Evolutionary conservation across 805 yeast species (phyloP), one percentile per base, ranked within the genome.

Genomic region (Lipomyces yamanashiensis): DNA sequence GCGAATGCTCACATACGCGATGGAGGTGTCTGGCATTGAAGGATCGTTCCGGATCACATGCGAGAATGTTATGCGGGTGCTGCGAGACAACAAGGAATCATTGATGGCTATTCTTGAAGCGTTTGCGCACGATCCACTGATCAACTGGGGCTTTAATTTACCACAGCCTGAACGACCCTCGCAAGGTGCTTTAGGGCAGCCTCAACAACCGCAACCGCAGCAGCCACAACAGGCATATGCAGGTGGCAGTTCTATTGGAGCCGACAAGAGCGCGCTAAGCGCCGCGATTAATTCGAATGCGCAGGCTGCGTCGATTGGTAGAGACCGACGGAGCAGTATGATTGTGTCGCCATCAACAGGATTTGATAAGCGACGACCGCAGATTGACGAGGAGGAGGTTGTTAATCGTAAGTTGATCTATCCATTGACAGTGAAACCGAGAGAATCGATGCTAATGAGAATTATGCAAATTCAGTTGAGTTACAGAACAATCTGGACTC

Each of bases 1-100:
- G 0, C 82, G 99, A 76, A 95, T 95, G 99, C 81, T 96, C 68
- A 92, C 96, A 23, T 92, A 92, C 75, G 99, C 98, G 0, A 93
- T 95, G 98, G 99, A 96, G 75, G 98, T 95, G 1, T 89, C 97
- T 77, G 99, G 99, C 7, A 92, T 95, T 67, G 98, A 95, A 76
- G 99, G 99, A 2, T 90, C 96, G 41, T 95, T 90, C 82, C 83
- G 98, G 71, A 92, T 95, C 45, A 92, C 98, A 0, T 90, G 98
- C 76, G 98, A 95, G 73, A 92, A 93, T 76, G 99, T 95, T 2
- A 93, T 96, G 98, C 82, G 96, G 66, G 96, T 96, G 1, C 79
- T 95, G 58, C 82, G 99, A 68, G 96, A 89, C 68, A 95, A 95
- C 76, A 90, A 91, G 70, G 99, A 96, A 75, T 95, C 98, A 0